phyloP scores from a whole-genome alignment of 2,329 filamentous ascomycete genomes.

The Penicillium brevicompactum region DNA sequence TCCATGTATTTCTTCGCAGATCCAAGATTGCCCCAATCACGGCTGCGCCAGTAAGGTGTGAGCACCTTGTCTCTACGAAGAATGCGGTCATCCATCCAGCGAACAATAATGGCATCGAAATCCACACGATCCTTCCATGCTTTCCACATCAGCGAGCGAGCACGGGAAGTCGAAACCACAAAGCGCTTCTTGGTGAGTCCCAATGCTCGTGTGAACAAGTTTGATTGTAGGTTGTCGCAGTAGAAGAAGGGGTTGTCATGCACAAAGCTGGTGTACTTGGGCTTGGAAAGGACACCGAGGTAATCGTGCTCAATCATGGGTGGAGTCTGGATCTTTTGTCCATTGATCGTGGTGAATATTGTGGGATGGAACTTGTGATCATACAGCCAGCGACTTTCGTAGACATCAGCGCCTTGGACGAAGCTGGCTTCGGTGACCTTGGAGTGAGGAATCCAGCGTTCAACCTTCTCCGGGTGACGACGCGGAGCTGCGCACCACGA shows the following conservation, averaged over 20 bases:
- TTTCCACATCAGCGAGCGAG: constrained; percentile 55
- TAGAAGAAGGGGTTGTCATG: constrained; percentile 56
- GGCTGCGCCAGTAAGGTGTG: constrained; percentile 48
- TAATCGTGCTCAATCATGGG: constrained; percentile 56
- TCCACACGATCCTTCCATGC: constrained; percentile 50
- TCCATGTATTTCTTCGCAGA: constrained; percentile 49
- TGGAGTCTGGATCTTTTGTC: constrained; percentile 53
- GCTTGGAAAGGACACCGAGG: constrained; percentile 47
- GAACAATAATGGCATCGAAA: constrained; percentile 53
- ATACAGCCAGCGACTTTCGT: constrained; percentile 53
- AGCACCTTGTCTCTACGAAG: constrained; percentile 51
- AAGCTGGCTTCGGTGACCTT: constrained; percentile 59
- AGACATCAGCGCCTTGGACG: constrained; percentile 55
- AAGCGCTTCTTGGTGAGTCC: constrained; percentile 39
- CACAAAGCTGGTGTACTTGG: constrained; percentile 45
- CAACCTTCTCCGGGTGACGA: constrained; percentile 53
- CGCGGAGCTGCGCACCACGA: constrained; percentile 57
- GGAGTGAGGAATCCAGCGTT: constrained; percentile 58
- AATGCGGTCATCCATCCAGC: constrained; percentile 55
- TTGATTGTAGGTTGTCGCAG: constrained; percentile 45
- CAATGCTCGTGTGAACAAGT: constrained; percentile 33
- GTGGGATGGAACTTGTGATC: constrained; percentile 54
- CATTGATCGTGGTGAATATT: constrained; percentile 53
- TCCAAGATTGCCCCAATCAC: constrained; percentile 47
- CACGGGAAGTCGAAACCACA: constrained; percentile 50